These are phyloP conservation scores for Phytophthora cactorum DNA, from an alignment of 352 stramenopile species.

Conservation along the genomic window DNA sequence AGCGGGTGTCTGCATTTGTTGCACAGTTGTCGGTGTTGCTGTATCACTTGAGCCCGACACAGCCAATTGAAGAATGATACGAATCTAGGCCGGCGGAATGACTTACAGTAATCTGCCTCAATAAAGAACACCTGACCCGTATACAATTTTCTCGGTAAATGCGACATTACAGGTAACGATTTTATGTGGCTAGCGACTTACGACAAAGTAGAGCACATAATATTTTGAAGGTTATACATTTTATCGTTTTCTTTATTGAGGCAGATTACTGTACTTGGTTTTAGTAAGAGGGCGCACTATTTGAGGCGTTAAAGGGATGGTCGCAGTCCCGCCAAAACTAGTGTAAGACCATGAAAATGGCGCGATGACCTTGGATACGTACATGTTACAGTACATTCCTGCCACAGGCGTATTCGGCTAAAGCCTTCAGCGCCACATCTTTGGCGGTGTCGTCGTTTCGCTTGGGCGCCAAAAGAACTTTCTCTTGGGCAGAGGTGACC, in stretches of 20 bases:
- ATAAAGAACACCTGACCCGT: no score
- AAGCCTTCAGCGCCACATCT: not conserved
- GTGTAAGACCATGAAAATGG: not conserved
- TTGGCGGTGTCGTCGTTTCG: constrained; percentile 14
- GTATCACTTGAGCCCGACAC: constrained; percentile 4
- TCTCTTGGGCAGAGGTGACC: constrained; percentile 21
- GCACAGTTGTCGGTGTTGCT: not conserved
- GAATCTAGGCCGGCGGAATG: not conserved
- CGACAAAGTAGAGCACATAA: no score
- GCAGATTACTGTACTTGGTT: not conserved
- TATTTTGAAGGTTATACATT: no score
- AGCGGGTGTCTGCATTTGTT: constrained; percentile 4
- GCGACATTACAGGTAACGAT: no score
- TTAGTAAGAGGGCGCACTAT: constrained; percentile 2
- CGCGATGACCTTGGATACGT: not conserved
- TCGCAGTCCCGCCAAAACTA: constrained; percentile 24
- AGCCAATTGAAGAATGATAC: constrained; percentile 42
- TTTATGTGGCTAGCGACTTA: no score
- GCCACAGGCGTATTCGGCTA: constrained; percentile 5
- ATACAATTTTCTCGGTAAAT: no score
- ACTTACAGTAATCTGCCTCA: not conserved
- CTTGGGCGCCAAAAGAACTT: constrained; percentile 28
- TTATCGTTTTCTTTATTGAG: no score
- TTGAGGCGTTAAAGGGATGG: constrained; percentile 2
- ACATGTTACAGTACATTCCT: not conserved